phyloP scores from a whole-genome alignment of 179 eudicot species.

The Heliamphora pulchella region DNA sequence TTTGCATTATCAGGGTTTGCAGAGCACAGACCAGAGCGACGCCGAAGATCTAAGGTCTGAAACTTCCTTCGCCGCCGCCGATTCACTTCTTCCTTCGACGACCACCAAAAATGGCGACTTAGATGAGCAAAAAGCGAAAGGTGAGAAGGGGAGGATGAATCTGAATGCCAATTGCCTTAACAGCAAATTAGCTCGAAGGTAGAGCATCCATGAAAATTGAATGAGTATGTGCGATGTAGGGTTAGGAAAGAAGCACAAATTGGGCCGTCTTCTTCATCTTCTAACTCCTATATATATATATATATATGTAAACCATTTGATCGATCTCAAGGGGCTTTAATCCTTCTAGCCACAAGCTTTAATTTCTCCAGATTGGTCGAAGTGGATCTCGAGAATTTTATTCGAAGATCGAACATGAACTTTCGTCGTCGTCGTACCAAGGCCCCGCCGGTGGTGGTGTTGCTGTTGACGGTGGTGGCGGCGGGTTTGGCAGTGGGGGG shows the following conservation, averaged over 20 bases:
- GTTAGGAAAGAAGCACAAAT: conserved; percentile 47
- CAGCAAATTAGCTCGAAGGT: conserved; percentile 7
- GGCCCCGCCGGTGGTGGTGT: conserved; percentile 18
- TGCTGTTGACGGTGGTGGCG: conserved; percentile 24
- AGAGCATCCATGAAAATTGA: conserved; percentile 22
- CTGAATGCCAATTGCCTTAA: too few relatives aligned
- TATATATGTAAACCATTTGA: background rate
- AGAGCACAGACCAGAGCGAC: too few relatives aligned
- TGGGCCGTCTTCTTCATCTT: conserved; percentile 26
- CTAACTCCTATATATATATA: conserved; percentile 15
- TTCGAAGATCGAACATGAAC: conserved; percentile 38
- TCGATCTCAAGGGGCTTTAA: background rate
- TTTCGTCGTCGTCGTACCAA: background rate
- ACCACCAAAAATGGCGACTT: too few relatives aligned
- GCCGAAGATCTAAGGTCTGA: too few relatives aligned
- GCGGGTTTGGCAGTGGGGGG: conserved; percentile 32
- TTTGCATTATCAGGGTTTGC: too few relatives aligned
- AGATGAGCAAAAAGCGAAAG: too few relatives aligned
- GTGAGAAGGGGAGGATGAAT: too few relatives aligned
- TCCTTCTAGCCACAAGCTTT: background rate
- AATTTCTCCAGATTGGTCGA: background rate
- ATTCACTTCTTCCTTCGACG: too few relatives aligned
- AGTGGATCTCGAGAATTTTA: background rate
- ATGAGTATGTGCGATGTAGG: conserved; percentile 28
- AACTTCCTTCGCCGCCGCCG: too few relatives aligned